phyloP scores from a whole-genome alignment of 2,329 filamentous ascomycete genomes.

The Trichoderma sp. region DNA sequence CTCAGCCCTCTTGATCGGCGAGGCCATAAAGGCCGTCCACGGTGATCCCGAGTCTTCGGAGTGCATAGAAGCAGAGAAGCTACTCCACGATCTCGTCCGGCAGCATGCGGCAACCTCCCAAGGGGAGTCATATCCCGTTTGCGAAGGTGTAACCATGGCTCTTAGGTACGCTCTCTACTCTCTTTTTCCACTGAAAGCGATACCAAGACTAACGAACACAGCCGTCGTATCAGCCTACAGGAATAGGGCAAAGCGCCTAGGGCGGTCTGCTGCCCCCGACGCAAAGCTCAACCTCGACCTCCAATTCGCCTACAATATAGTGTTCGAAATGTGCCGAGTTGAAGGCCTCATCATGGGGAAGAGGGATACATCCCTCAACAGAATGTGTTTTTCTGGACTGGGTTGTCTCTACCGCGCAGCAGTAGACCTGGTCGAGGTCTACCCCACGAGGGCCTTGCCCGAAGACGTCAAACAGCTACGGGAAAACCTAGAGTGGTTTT shows the following conservation, averaged over 20 bases:
- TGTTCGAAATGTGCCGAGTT: conserved; percentile 12
- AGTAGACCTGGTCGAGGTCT: background rate
- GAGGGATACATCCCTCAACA: background rate
- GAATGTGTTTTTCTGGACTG: background rate
- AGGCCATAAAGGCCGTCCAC: background rate
- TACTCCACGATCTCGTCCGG: background rate
- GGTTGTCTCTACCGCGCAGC: conserved; percentile 12
- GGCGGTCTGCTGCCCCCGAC: background rate
- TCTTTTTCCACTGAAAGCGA: background rate
- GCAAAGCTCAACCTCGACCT: conserved; percentile 6
- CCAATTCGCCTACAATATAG: conserved; percentile 12
- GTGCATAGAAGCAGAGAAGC: background rate
- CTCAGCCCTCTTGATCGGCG: background rate
- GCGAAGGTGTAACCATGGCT: conserved; percentile 12
- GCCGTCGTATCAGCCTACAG: conserved; percentile 8
- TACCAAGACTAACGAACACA: background rate
- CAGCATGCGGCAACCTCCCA: background rate
- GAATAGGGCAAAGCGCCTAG: background rate
- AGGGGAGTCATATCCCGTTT: conserved; percentile 1
- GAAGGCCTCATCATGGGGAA: background rate
- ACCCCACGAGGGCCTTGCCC: background rate
- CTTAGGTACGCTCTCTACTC: background rate
- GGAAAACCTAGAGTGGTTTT: conserved; percentile 4
- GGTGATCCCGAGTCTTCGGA: background rate
- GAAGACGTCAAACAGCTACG: background rate